Evolutionary conservation across 2,329 filamentous ascomycete species (phyloP), one percentile per base, ranked within the genome.

Genomic region (Ophiocordyceps camponoti-rufipedis): DNA sequence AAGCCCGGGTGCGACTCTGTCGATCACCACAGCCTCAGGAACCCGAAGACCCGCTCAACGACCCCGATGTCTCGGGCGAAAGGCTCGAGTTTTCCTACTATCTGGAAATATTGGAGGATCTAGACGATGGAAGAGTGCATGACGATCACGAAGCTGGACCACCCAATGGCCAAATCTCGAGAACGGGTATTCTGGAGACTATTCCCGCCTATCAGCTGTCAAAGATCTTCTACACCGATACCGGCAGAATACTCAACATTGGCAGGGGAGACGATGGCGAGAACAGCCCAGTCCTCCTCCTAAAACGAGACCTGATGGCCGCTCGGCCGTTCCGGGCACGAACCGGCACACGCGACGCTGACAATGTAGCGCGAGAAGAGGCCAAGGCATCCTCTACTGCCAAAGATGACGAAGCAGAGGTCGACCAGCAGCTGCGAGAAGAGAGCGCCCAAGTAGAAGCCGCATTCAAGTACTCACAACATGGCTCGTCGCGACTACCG

Each of bases 181-280:
- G 54, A 10, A 65, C 68, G 14, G 71, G 71, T 4, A 67, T 77
- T 44, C 62, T 67, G 35, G 74, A 78, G 48, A 63, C 61, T 0
- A 65, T 77, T n/a, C 71, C 71, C 0, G 62, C 74, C 4, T 60
- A 66, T 32, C 67, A 77, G 54, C 74, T 94, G 5, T 84, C 86
- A 6, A 94, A 93, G 56, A 85, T 94, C 31, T 94, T 94, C 62
- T 95, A 94, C 55, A 86, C 87, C 1, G 85, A 94, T 52, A 93
- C 85, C 0, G 87, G 87, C 16, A 85, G 85, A 53, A 85, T 95
- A 10, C 68, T 95, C 28, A 94, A 94, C 49, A 87, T 95, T 46
- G 67, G 68, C 14, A 63, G 62, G 19, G 62, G 63, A 4, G 58
- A 62, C 9, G 80, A 80, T 13, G 79, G 52, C 44, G 64, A 59